Evolutionary conservation across 257 asterid genomes (phyloP), one percentile per base, ranked within the genome.

Genomic region (Nicotiana paniculata): DNA sequence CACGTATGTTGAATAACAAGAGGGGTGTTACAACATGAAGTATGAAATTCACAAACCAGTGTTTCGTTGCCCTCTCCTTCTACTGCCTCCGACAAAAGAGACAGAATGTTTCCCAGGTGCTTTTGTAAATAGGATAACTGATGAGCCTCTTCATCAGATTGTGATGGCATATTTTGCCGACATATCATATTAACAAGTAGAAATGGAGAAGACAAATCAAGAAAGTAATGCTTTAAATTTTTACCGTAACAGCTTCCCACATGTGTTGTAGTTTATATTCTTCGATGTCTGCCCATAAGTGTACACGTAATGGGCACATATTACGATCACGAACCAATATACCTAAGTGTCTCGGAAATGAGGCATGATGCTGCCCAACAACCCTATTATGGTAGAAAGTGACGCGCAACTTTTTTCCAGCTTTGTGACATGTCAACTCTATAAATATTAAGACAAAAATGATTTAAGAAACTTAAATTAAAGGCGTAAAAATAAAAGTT

Each of bases 121-220:
- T 92, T 93, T 81, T 95, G 98, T 90, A 95, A 88, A 89, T 95
- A 95, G 78, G 97, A 95, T 53, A 95, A 88, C 91, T 95, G 99
- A 81, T 95, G 99, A 30, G 98, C 98, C 89, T 95, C 97, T 83
- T 93, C 99, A 61, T 95, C 99, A 35, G 90, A 92, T 86, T 90
- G 97, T 21, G 99, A 95, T 75, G 99, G 99, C 91, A 95, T 90
- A 87, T 90, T 93, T 82, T 89, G 88, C 46, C 99, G 95, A 82
- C 90, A 21, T 21, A 21, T 21, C 24, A 21, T 21, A 21, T 21
- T 21, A 21, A 21, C 24, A 21, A 21, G 24, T 21, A 21, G 24
- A 21, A 21, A 21, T 21, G 24, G 24, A 21, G 24, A 21, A 21
- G 24, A 21, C 24, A 21, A 21, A 21, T 21, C 24, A 21, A 21